These are phyloP conservation scores for Psilocybe cubensis DNA, from an alignment of 768 basidiomycete species.

Conservation along the genomic window DNA sequence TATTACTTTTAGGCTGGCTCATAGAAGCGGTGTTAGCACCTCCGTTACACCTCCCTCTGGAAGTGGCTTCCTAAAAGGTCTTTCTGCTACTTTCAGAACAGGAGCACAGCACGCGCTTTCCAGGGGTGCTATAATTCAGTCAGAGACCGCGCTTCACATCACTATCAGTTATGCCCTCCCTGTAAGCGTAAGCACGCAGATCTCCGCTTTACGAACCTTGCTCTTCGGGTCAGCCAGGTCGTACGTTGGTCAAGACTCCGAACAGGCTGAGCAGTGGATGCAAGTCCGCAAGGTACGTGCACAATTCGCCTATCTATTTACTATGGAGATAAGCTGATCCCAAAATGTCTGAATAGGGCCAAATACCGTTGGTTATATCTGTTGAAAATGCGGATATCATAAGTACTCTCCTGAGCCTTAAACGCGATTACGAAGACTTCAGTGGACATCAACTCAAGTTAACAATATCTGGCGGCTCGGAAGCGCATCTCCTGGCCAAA, in stretches of 20 bases:
- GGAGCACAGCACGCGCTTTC: conserved; percentile 63
- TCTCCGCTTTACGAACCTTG: conserved; percentile 54
- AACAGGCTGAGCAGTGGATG: conserved; percentile 29
- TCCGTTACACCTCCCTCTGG: conserved; percentile 65
- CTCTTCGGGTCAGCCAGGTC: conserved; percentile 32
- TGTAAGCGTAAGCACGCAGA: conserved; percentile 65
- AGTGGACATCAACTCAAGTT: conserved; percentile 37
- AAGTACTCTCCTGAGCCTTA: conserved; percentile 65
- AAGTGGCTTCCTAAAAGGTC: conserved; percentile 59
- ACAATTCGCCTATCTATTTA: not conserved
- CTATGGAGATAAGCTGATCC: not conserved
- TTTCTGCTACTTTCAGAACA: conserved; percentile 64
- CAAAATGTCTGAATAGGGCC: conserved; percentile 40
- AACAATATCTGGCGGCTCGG: conserved; percentile 62
- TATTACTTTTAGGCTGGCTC: conserved; percentile 57
- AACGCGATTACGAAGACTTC: conserved; percentile 48
- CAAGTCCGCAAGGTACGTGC: conserved; percentile 39
- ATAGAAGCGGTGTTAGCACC: conserved; percentile 73
- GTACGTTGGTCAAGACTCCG: conserved; percentile 18
- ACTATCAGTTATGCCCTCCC: conserved; percentile 36
- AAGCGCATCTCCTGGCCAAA: conserved; percentile 65
- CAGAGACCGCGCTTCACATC: conserved; percentile 69
- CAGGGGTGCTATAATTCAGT: conserved; percentile 65
- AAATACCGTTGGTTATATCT: conserved; percentile 64
- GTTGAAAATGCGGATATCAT: conserved; percentile 80